These are phyloP conservation scores for Homolaphlyctis polyrhiza DNA, from an alignment of 371 early-diverging fungal genomes.

Conservation along the genomic window DNA sequence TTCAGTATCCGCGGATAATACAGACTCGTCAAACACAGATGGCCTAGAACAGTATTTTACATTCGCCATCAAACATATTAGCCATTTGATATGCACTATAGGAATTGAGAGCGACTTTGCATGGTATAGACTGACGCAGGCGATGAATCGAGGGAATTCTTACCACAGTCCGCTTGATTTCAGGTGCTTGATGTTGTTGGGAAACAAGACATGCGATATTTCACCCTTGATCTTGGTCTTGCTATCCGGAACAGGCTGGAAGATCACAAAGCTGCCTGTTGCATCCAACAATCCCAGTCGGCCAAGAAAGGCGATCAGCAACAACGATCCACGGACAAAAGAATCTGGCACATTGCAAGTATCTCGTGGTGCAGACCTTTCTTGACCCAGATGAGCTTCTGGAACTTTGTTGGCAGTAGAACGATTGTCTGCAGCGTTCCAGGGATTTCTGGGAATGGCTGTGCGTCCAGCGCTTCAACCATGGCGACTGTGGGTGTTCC, in stretches of 20 bases:
- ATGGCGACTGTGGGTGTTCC: not conserved
- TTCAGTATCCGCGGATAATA: no score
- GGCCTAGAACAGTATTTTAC: no score
- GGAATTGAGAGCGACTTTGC: no score
- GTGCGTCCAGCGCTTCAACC: not conserved
- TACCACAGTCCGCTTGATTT: slow-evolving; percentile 30
- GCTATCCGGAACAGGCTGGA: slow-evolving; percentile 26
- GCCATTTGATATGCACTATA: no score
- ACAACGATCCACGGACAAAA: not conserved
- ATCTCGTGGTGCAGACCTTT: slow-evolving; percentile 54
- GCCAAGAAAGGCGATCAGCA: not conserved
- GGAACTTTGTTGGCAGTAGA: slow-evolving; percentile 70
- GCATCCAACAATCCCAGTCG: no score
- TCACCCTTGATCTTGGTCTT: slow-evolving; percentile 74
- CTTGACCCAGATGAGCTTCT: slow-evolving; percentile 80
- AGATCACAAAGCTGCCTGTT: slow-evolving; percentile 18
- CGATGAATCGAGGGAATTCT: no score
- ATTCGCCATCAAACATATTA: no score
- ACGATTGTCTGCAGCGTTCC: slow-evolving; percentile 50
- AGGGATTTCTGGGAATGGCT: not conserved
- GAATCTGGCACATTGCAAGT: not conserved
- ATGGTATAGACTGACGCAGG: no score
- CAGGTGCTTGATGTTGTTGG: slow-evolving; percentile 68
- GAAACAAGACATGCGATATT: slow-evolving; percentile 68
- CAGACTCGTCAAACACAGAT: not conserved